phyloP scores from a whole-genome alignment of 192 early-diverging fungal species.

The Coemansia sp. region DNA sequence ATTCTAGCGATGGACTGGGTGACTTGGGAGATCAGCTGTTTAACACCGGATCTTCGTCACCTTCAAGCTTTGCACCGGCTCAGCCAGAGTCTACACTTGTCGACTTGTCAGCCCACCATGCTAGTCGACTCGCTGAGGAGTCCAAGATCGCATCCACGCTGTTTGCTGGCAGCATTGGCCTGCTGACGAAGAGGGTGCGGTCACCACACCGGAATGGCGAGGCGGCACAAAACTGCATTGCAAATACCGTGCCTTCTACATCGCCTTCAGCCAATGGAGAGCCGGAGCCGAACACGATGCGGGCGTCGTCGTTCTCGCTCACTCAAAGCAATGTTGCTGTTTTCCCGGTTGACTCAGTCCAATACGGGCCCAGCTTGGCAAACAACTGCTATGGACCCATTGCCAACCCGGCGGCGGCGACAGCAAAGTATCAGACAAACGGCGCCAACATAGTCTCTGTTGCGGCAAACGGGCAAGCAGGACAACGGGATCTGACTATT shows the following conservation, averaged over 20 bases:
- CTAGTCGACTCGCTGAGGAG: neutral
- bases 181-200: neutral
- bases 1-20: neutral
- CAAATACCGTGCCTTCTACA: too few species aligned
- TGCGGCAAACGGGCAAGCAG: slow-evolving; percentile 22
- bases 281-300: slow-evolving; percentile 5
- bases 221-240: neutral
- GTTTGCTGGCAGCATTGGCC: neutral
- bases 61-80: neutral
- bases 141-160: neutral
- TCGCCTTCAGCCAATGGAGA: neutral
- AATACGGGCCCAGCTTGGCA: neutral
- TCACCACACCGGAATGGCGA: neutral
- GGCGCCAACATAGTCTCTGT: slow-evolving; percentile 30
- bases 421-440: slow-evolving; percentile 8
- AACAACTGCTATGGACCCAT: slow-evolving; percentile 8
- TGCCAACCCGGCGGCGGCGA: slow-evolving; percentile 5
- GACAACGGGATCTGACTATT: slow-evolving; percentile 50
- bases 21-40: neutral
- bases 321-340: slow-evolving; percentile 5
- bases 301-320: slow-evolving; percentile 17
- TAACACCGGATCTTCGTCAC: neutral
- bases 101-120: neutral
- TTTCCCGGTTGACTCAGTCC: neutral
- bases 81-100: neutral